Base-by-base conservation (phyloP, 2,329 filamentous ascomycete species). In the Decorospora gaudefroyi region DNA sequence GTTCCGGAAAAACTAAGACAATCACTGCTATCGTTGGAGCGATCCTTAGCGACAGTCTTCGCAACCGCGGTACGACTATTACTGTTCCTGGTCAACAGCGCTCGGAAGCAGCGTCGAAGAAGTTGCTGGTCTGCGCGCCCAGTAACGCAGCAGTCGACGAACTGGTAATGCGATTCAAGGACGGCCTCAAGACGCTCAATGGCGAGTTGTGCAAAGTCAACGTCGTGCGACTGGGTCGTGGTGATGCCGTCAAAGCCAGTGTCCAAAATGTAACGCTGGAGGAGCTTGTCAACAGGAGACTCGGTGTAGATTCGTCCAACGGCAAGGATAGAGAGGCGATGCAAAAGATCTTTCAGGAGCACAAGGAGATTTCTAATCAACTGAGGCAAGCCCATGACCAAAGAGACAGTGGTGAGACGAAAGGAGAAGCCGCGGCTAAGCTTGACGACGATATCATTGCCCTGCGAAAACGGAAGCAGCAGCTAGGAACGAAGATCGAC, bases 71-170 rank as follows among this genome's bases (percentile, higher is more conserved):
- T 6, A 76, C 78, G 10, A 68, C 77, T 12, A 72, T 76, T 32
- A 53, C 57, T 13, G 55, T 74, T 34, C 74, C 74, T 10, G 66
- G 59, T 5, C 59, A 64, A 36, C 59, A 53, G 29, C 57, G 53
- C 4, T 59, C 57, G 6, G 60, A 68, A n/a, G 43, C 59, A 13
- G 67, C 75, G 1, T 67, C 81, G 2, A 96, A 95, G 73, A 99
- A 97, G 70, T 78, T 99, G 17, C 80, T 99, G 17, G 89, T 99
- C 16, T 99, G 93, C 65, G 93, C 93, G n/a, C 93, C 93, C 10
- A 97, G 91, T 78, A 99, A 99, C 70, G 93, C 93, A 5, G 93
- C 93, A 21, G 93, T 99, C 4, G 93, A 99, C 67, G 93, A 99
- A 69, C 70, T 99, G 51, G 93, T 99, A 12, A 84, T 96, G 69